phyloP scores from a whole-genome alignment of 768 basidiomycete genomes.

The Boletus sensibilis region DNA sequence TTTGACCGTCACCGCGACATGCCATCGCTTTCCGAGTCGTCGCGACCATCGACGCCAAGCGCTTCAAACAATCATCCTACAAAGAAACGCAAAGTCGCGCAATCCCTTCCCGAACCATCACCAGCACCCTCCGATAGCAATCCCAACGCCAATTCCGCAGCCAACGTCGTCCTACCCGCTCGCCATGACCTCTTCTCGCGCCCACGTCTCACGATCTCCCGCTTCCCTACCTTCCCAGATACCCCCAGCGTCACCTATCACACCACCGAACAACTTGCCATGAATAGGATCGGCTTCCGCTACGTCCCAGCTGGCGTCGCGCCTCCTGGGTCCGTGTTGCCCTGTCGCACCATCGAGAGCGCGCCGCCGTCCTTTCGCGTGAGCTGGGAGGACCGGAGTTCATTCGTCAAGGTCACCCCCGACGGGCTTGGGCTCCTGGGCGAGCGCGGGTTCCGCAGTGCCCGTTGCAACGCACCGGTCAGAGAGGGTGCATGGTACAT shows the following conservation, averaged over 20 bases:
- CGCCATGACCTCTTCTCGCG: slow-evolving; percentile 69
- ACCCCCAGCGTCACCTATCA: slow-evolving; percentile 52
- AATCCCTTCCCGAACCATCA: slow-evolving; percentile 41
- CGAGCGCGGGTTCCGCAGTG: slow-evolving; percentile 88
- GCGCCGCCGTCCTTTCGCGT: slow-evolving; percentile 67
- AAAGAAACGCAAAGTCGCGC: slow-evolving; percentile 56
- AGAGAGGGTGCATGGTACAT: slow-evolving; percentile 92
- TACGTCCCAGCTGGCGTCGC: slow-evolving; percentile 79
- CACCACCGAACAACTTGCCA: slow-evolving; percentile 67
- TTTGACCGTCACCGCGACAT: neutral
- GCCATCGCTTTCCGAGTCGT: slow-evolving; percentile 28
- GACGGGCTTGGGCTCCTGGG: slow-evolving; percentile 77
- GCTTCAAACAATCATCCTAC: slow-evolving; percentile 14
- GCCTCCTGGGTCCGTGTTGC: slow-evolving; percentile 50
- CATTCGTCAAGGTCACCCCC: slow-evolving; percentile 73
- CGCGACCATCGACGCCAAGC: slow-evolving; percentile 36
- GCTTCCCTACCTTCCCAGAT: slow-evolving; percentile 68
- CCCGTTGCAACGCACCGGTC: slow-evolving; percentile 85
- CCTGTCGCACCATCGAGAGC: slow-evolving; percentile 81
- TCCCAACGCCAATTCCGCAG: slow-evolving; percentile 28
- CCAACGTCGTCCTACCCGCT: slow-evolving; percentile 56
- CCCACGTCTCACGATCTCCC: slow-evolving; percentile 70
- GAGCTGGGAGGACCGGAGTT: slow-evolving; percentile 89
- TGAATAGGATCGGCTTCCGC: slow-evolving; percentile 76
- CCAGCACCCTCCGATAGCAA: slow-evolving; percentile 59